phyloP scores from a whole-genome alignment of 768 basidiomycete species.

The Grammothele lineata region DNA sequence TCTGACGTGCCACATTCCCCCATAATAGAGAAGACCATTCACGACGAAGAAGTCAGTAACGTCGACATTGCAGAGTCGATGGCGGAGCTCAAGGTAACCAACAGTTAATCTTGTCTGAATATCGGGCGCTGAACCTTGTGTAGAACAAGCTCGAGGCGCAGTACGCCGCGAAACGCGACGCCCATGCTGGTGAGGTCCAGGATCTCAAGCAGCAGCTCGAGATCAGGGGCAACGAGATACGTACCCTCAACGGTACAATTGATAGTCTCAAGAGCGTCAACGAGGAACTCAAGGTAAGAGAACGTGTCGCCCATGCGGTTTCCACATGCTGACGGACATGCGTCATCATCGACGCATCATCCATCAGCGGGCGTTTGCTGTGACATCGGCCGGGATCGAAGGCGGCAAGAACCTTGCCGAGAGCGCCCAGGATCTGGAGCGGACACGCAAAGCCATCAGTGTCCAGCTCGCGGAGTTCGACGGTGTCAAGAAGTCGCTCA shows the following conservation, averaged over 20 bases:
- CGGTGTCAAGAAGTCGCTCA: constrained; percentile 96
- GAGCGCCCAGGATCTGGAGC: constrained; percentile 95
- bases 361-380: constrained; percentile 89
- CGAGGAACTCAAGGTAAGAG: constrained; percentile 89
- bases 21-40: constrained; percentile 79
- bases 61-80: constrained; percentile 81
- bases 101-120: no score
- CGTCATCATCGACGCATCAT: no score
- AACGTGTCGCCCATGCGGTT: background rate
- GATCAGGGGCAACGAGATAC: constrained; percentile 75
- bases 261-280: constrained; percentile 95
- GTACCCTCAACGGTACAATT: constrained; percentile 77
- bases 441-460: constrained; percentile 93
- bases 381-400: constrained; percentile 94
- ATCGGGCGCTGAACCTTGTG: constrained; percentile 10
- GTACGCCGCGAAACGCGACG: constrained; percentile 89
- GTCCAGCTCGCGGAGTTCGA: constrained; percentile 99
- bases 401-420: constrained; percentile 96
- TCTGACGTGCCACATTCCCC: background rate
- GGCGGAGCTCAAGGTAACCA: constrained; percentile 80
- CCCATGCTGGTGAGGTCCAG: constrained; percentile 75
- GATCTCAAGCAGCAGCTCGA: constrained; percentile 92
- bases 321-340: no score
- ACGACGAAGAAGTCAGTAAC: constrained; percentile 83
- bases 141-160: constrained; percentile 94